A percentile compares a stretch with the other conserved stretches of the same genome.
Evolutionary conservation across 805 yeast species (phyloP).

Genomic region (Dipodascopsis uninucleata): DNA sequence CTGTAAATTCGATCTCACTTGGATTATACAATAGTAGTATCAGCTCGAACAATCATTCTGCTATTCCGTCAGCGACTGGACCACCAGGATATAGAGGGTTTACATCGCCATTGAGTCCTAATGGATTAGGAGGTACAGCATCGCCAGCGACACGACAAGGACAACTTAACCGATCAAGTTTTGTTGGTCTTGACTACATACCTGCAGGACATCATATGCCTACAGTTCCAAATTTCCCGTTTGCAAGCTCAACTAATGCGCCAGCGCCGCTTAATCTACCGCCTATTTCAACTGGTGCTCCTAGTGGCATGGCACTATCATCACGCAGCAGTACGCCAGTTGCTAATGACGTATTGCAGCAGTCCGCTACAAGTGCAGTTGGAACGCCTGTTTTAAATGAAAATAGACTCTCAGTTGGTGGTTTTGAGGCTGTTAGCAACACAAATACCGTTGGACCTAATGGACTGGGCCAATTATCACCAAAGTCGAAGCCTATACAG

Average conservation of each 20-base stretch:
- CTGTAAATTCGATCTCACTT: slow-evolving; percentile 1
- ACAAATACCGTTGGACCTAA: too few species aligned
- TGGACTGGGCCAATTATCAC: slow-evolving; percentile 12
- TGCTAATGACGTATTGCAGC: too few species aligned
- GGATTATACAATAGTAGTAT: slow-evolving; percentile 1
- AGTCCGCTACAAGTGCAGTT: too few species aligned
- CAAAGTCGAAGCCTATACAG: slow-evolving; percentile 14
- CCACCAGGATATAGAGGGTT: slow-evolving; percentile 14
- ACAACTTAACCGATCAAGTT: slow-evolving; percentile 1
- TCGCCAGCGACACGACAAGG: slow-evolving; percentile 7
- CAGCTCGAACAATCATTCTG: background rate
- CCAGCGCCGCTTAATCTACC: too few species aligned
- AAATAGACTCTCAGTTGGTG: too few species aligned
- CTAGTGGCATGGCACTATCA: too few species aligned
- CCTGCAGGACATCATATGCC: background rate
- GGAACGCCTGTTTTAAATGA: too few species aligned
- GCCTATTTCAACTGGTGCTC: too few species aligned
- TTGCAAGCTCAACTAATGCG: slow-evolving; percentile 5
- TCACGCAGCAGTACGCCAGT: too few species aligned
- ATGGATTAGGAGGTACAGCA: slow-evolving; percentile 3
- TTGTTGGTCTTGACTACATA: slow-evolving; percentile 8
- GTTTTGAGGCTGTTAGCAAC: too few species aligned
- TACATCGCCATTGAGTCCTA: slow-evolving; percentile 13
- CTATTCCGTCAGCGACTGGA: too few species aligned
- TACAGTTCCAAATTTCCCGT: slow-evolving; percentile 9